phyloP scores from a whole-genome alignment of 2,329 filamentous ascomycete genomes.

The Paraphaeosphaeria sporulosa region DNA sequence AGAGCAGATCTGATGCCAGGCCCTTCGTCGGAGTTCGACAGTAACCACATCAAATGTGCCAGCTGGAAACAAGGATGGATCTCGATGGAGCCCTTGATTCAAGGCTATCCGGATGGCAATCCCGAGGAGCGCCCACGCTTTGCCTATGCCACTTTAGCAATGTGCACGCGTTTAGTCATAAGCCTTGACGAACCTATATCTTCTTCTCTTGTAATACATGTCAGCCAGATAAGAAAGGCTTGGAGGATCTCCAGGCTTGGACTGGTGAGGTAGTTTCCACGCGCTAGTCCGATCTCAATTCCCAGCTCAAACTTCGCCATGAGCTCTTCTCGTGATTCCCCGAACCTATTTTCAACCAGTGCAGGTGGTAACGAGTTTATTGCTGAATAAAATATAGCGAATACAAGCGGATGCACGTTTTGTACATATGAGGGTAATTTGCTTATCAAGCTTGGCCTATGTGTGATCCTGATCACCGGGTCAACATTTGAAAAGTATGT shows the following conservation, averaged over 20 bases:
- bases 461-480: constrained; percentile 47
- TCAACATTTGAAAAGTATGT: constrained; percentile 48
- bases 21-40: constrained; percentile 46
- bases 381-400: constrained; percentile 47
- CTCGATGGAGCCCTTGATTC: constrained; percentile 48
- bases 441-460: constrained; percentile 41
- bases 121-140: constrained; percentile 48
- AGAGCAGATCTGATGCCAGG: constrained; percentile 50
- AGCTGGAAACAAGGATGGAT: constrained; percentile 46
- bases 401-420: constrained; percentile 44
- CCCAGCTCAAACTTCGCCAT: constrained; percentile 44
- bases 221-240: constrained; percentile 48
- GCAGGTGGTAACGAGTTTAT: constrained; percentile 44
- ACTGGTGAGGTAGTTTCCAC: constrained; percentile 48
- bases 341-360: constrained; percentile 40
- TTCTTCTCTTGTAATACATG: constrained; percentile 48
- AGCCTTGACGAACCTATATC: constrained; percentile 43
- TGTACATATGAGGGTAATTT: constrained; percentile 37
- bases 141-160: constrained; percentile 30
- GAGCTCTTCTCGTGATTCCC: constrained; percentile 42
- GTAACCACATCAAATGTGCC: constrained; percentile 48
- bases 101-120: constrained; percentile 48
- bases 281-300: constrained; percentile 44
- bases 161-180: background rate
- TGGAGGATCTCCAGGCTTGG: constrained; percentile 48